Evolutionary conservation across 345 rosid genomes (phyloP).

Genomic region (Mercurialis annua): DNA sequence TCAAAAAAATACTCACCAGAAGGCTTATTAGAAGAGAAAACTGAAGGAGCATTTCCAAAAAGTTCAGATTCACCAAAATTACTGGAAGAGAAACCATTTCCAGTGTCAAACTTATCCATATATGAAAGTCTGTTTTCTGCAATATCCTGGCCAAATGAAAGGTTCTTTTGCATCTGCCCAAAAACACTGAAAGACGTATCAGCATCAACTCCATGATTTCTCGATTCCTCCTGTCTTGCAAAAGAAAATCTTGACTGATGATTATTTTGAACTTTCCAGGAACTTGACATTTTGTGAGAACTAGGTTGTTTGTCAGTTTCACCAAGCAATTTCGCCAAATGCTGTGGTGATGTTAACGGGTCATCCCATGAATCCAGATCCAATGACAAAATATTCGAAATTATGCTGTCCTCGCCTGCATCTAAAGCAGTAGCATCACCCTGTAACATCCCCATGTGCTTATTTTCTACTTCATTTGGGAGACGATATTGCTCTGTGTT

Average conservation of each 20-base stretch:
- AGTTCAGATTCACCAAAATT: conserved; percentile 47
- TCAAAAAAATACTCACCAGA: conserved; percentile 44
- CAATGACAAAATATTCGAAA: conserved; percentile 67
- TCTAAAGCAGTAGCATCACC: conserved; percentile 24
- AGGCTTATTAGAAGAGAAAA: conserved; percentile 45
- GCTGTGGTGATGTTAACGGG: conserved; percentile 53
- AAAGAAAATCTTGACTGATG: conserved; percentile 82
- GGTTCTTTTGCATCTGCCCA: conserved; percentile 41
- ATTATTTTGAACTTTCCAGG: conserved; percentile 52
- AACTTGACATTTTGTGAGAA: conserved; percentile 39
- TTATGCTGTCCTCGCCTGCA: conserved; percentile 57
- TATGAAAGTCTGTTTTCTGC: conserved; percentile 38
- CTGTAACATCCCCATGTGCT: conserved; percentile 13
- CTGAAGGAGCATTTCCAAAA: conserved; percentile 27
- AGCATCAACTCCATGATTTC: conserved; percentile 35
- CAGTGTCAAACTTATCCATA: conserved; percentile 39
- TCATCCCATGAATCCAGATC: conserved; percentile 81
- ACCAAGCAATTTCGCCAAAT: conserved; percentile 52
- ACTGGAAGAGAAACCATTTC: conserved; percentile 47
- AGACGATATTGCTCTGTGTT: conserved; percentile 30
- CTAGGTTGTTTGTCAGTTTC: conserved; percentile 47
- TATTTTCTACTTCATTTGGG: conserved; percentile 33
- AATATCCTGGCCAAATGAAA: conserved; percentile 37
- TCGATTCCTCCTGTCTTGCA: conserved; percentile 68
- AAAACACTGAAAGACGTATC: conserved; percentile 32